Conservation (phyloP, 345 rosid genomes). For the Brassica nigra region DNA sequence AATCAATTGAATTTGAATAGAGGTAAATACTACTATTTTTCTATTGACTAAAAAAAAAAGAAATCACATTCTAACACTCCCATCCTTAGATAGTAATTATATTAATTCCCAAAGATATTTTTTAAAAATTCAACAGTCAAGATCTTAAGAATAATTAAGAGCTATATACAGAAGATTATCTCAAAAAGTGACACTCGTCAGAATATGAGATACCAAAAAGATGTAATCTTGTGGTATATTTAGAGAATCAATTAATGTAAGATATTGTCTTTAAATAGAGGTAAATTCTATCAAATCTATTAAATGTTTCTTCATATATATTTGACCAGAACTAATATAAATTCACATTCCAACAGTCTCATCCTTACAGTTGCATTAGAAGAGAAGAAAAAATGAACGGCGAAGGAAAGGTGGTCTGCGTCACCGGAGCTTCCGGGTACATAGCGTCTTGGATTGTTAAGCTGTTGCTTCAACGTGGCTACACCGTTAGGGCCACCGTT, state of each 20-base stretch:
- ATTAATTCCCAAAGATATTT: background rate
- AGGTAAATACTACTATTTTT: background rate
- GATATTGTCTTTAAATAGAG: background rate
- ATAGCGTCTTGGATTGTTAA: constrained; percentile 3
- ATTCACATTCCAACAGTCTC: background rate
- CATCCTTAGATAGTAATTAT: background rate
- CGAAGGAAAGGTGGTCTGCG: background rate
- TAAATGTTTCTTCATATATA: background rate
- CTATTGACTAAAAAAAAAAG: background rate
- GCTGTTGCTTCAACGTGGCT: background rate
- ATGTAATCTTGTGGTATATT: background rate
- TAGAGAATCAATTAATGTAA: background rate
- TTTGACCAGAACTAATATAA: background rate
- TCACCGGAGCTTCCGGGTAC: background rate
- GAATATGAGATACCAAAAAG: background rate
- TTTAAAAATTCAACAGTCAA: background rate
- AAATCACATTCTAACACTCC: background rate
- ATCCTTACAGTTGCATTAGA: background rate
- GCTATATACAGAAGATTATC: background rate
- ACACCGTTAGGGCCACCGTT: background rate
- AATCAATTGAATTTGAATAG: background rate
- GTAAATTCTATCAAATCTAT: background rate
- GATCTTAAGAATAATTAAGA: background rate
- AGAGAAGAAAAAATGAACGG: background rate
- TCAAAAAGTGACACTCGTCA: background rate